Evolutionary conservation across 441 rosid species (phyloP), one percentile per base, ranked within the genome.

Genomic region (Bocquillonia castaneifolia): DNA sequence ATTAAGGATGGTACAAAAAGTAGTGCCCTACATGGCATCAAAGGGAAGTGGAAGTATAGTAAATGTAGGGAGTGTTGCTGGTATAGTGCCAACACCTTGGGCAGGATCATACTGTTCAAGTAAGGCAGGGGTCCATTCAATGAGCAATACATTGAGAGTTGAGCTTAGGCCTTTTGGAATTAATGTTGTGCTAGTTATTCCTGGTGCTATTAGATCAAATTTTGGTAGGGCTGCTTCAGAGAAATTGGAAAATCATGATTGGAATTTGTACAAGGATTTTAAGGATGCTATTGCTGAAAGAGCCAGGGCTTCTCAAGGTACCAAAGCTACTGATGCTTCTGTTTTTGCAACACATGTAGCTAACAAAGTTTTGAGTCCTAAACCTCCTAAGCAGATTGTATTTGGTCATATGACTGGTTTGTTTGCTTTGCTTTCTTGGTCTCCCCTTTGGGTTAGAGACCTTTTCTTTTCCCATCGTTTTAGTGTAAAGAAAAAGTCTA

Each of bases 21-120:
- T 85, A n/a, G 88, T 85, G 20, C 90, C 93, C 20, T 52, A 78
- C 71, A 85, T 85, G 93, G 90, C 80, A 1, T 64, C 70, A 14
- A 66, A 73, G 47, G 58, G 81, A 2, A 72, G 71, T 13, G 93
- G 93, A 20, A 64, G 68, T 9, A 80, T 85, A 63, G 87, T 84
- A 23, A 85, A 88, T 58, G 64, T 84, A 39, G 88, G 86, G 45
- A 88, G 85, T 29, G 86, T 86, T 3, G 88, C 74, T 0, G 89
- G 90, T 53, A 76, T 23, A 36, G 89, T 76, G 8, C 76, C 89
- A 4, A 80, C 86, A 1, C 92, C 92, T 25, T 83, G 86, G 86
- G 85, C 85, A 22, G 92, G 92, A 54, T 83, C 92, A 0, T 85
- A 87, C 50, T 80, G 88, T 37, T 76, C 86, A 22, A 83, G 84